A percentile compares a stretch with the other conserved stretches of the same genome.
Evolutionary conservation across 2,329 filamentous ascomycete genomes (phyloP).

Genomic region (Rhynchosporium graminicola): DNA sequence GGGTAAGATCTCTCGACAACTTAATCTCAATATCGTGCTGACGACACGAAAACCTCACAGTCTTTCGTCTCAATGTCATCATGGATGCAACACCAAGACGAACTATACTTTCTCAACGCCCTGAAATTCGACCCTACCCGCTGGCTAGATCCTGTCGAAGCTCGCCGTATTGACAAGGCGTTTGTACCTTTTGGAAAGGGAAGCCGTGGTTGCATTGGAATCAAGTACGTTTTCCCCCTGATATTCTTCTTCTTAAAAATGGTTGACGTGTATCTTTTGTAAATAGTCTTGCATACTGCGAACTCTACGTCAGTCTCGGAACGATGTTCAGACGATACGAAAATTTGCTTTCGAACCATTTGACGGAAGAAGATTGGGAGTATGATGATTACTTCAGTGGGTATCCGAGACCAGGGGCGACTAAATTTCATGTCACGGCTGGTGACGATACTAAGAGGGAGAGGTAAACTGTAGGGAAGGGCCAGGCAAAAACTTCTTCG

Average conservation of each 20-base stretch:
- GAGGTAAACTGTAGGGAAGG: background rate
- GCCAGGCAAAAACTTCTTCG: too few species aligned
- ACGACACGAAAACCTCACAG: background rate
- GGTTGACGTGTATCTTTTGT: background rate
- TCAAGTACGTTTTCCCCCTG: slow-evolving; percentile 14
- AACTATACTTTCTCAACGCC: slow-evolving; percentile 40
- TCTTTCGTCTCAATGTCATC: slow-evolving; percentile 41
- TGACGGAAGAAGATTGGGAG: slow-evolving; percentile 33
- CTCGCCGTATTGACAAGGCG: slow-evolving; percentile 38
- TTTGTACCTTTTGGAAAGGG: slow-evolving; percentile 38
- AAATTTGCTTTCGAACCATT: slow-evolving; percentile 29
- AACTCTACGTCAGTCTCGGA: slow-evolving; percentile 41
- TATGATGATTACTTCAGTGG: slow-evolving; percentile 41
- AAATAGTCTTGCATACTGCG: slow-evolving; percentile 41
- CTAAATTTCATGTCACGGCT: slow-evolving; percentile 33
- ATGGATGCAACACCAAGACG: slow-evolving; percentile 41
- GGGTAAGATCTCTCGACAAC: slow-evolving; percentile 27
- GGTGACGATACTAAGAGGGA: background rate
- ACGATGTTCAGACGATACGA: slow-evolving; percentile 39
- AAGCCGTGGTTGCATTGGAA: slow-evolving; percentile 21
- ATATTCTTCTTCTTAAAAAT: background rate
- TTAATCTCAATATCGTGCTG: slow-evolving; percentile 38
- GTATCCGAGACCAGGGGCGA: slow-evolving; percentile 24
- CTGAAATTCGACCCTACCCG: slow-evolving; percentile 42
- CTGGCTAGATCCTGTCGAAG: slow-evolving; percentile 35